phyloP scores from a whole-genome alignment of 1,284 basidiomycete genomes.

The Chalciporus sp. region DNA sequence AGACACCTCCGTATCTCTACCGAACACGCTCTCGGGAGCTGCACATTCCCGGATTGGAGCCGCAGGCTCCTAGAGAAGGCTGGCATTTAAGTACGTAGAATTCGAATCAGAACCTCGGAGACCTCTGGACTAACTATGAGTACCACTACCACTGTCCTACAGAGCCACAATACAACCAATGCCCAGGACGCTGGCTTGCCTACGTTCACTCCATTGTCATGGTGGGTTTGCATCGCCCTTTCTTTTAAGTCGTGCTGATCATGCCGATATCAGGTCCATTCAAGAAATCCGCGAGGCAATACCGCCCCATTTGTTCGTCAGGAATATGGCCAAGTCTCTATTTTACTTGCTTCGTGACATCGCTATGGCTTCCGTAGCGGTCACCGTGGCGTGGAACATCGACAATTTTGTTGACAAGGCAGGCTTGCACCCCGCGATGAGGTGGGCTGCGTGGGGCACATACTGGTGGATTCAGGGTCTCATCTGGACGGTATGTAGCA shows the following conservation, averaged over 20 bases:
- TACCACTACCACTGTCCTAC: neutral
- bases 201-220: neutral
- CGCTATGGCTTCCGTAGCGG: constrained; percentile 45
- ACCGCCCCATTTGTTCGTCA: constrained; percentile 48
- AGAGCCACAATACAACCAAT: neutral
- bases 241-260: too few relatives aligned
- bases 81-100: neutral
- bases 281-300: constrained; percentile 21
- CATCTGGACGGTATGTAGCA: neutral
- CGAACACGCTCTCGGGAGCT: neutral
- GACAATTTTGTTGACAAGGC: neutral
- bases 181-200: neutral
- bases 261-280: neutral
- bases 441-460: neutral
- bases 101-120: neutral
- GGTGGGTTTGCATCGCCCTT: too few relatives aligned
- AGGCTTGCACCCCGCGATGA: neutral
- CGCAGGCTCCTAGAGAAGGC: neutral
- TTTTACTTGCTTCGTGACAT: constrained; percentile 50
- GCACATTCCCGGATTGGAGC: neutral
- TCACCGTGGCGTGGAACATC: constrained; percentile 39
- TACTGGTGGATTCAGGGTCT: neutral
- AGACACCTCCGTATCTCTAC: neutral
- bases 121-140: neutral
- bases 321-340: constrained; percentile 40